A percentile compares a stretch with the other conserved stretches of the same genome.
These are phyloP conservation scores for Xylaria sp. DNA, from an alignment of 2,329 filamentous ascomycete genomes.

Conservation along the genomic window DNA sequence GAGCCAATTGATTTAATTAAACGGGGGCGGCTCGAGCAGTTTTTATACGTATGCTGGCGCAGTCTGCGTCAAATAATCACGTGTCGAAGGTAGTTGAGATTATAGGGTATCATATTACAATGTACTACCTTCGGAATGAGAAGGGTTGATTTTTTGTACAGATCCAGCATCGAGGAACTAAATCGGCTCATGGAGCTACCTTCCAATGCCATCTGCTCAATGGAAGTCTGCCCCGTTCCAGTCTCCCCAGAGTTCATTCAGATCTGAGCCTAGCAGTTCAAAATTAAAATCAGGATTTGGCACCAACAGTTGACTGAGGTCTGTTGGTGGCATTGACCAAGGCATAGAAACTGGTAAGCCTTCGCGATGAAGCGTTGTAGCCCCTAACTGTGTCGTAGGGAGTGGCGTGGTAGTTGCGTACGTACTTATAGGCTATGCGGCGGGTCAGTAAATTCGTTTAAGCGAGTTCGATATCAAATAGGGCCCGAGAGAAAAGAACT, in stretches of 20 bases:
- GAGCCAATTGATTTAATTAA: background rate
- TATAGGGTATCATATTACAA: conserved; percentile 28
- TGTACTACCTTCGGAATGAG: conserved; percentile 21
- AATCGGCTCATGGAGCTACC: background rate
- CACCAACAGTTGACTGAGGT: conserved; percentile 48
- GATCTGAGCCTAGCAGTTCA: conserved; percentile 62
- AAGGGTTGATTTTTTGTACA: conserved; percentile 25
- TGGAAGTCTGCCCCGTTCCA: conserved; percentile 41
- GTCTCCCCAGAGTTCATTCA: conserved; percentile 67
- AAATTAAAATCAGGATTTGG: conserved; percentile 65
- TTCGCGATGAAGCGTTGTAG: conserved; percentile 42
- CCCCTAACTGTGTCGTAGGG: conserved; percentile 38
- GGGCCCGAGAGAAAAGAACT: conserved; percentile 22
- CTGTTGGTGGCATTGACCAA: conserved; percentile 47
- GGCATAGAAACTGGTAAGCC: conserved; percentile 47
- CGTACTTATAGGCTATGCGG: conserved; percentile 54
- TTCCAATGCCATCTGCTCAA: conserved; percentile 14
- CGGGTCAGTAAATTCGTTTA: conserved; percentile 42
- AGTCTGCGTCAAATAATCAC: background rate
- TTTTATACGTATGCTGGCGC: background rate
- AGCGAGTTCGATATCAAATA: background rate
- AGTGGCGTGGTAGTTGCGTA: conserved; percentile 50
- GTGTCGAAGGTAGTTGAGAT: background rate
- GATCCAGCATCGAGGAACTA: background rate
- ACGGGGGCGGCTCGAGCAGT: background rate